These are phyloP conservation scores for Ganoderma meredithae DNA, from an alignment of 1,284 basidiomycete genomes.

Conservation along the genomic window DNA sequence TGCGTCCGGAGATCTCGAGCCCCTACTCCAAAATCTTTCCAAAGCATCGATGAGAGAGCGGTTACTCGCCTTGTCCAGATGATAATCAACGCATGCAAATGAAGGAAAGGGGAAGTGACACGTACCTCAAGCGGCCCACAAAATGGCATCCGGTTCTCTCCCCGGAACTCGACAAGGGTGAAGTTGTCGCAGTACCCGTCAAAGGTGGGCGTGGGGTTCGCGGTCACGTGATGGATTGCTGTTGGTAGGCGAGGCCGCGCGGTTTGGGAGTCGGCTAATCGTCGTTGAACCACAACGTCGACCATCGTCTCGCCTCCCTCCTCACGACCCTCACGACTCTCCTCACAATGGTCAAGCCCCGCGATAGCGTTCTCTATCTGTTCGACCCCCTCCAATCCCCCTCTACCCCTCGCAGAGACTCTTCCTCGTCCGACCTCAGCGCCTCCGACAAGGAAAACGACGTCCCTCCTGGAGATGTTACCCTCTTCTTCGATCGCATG, in stretches of 20 bases:
- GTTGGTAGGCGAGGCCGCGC: constrained; percentile 11
- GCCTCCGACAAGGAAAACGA: constrained; percentile 67
- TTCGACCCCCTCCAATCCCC: constrained; percentile 60
- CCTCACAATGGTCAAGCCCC: constrained; percentile 45
- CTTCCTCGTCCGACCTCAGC: constrained; percentile 43
- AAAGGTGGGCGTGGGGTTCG: constrained; percentile 17
- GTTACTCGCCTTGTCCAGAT: constrained; percentile 53
- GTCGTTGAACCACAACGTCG: constrained; percentile 29
- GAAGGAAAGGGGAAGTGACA: background rate
- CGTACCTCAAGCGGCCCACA: constrained; percentile 65
- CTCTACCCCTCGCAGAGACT: constrained; percentile 35
- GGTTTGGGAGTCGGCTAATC: constrained; percentile 26
- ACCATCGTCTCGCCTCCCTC: constrained; percentile 14
- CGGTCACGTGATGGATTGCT: constrained; percentile 30
- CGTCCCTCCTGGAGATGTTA: constrained; percentile 49
- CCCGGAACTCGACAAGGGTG: constrained; percentile 79
- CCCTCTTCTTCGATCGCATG: constrained; percentile 57
- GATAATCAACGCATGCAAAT: background rate
- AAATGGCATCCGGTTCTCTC: constrained; percentile 74
- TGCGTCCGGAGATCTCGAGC: constrained; percentile 67
- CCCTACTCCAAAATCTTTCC: constrained; percentile 68
- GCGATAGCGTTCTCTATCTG: constrained; percentile 57
- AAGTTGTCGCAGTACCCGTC: constrained; percentile 67
- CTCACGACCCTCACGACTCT: constrained; percentile 27
- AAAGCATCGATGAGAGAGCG: constrained; percentile 65